These are phyloP conservation scores for Globisporangium viniferum DNA, from an alignment of 352 stramenopile genomes.

Conservation along the genomic window DNA sequence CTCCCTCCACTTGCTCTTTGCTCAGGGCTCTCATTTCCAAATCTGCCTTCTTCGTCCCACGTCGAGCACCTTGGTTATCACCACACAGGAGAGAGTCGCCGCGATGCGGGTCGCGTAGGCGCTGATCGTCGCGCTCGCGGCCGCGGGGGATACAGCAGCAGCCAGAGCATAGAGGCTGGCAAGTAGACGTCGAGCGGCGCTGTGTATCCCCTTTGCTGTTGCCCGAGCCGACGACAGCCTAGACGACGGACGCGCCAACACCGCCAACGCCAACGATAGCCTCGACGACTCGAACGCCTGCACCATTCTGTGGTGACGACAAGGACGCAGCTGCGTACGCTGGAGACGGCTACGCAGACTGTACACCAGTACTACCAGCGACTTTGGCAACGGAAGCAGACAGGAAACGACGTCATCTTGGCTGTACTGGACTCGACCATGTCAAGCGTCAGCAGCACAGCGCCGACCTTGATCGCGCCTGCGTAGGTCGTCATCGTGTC, in stretches of 20 bases:
- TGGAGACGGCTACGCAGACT: background rate
- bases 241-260: background rate
- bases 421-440: background rate
- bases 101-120: slow-evolving; percentile 1
- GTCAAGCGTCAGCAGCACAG: background rate
- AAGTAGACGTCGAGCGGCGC: background rate
- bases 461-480: background rate
- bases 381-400: background rate
- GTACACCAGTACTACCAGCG: background rate
- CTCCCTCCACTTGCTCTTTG: background rate
- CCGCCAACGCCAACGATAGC: background rate
- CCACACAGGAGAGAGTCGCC: background rate
- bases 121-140: slow-evolving; percentile 5
- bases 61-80: background rate
- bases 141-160: background rate
- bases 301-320: background rate
- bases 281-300: background rate
- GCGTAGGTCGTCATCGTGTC: slow-evolving; percentile 5
- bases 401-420: background rate
- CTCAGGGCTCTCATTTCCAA: slow-evolving; percentile 7
- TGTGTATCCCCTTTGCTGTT: background rate
- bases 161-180: background rate
- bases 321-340: background rate
- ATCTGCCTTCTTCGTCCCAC: background rate
- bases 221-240: background rate